Base-by-base conservation (phyloP, 257 asterid species). In the Handroanthus guayacan region DNA sequence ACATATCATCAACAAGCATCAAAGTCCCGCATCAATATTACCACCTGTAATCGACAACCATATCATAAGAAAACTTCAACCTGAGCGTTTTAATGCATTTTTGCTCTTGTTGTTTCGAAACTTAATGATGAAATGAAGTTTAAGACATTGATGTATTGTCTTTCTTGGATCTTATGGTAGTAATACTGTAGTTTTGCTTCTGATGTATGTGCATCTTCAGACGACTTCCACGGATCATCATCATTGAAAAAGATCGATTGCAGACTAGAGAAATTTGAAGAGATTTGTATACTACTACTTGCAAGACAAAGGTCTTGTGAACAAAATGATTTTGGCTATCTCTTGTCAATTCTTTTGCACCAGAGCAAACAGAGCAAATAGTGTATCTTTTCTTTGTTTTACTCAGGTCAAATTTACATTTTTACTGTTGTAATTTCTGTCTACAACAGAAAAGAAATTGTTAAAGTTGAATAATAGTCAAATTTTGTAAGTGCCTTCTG, bases 401-500 rank as follows among this genome's bases (percentile, higher is more conserved):
- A 38, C 34, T 20, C 13, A 7, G 25, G 1, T 65, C 16, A 39
- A 38, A 51, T 10, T 57, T 12, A 18, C 11, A 25, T n/a, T 11
- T 34, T 17, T 37, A 41, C 75, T 57, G 75, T 72, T 73, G 83
- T 80, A 74, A 57, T 67, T 48, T 61, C 36, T 73, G 69, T 48
- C 64, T 34, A 20, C 54, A 71, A 44, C 56, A 54, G 75, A 38
- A 9, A 65, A n/a, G 20, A 54, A 37, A 54, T 41, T 13, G 69
- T 13, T 51, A 1, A n/a, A 1, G 45, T 45, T 12, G 38, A 37
- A 51, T 18, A 25, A 75, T 13, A 8, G n/a, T 44, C 14, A 52
- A 65, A 55, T 41, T 55, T 43, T 31, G 67, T 25, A 45, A 17
- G 12, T 14, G 52, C 9, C 16, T 3, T 51, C 6, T 14, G 9